Percentiles rank a stretch among this genome's conserved stretches.
These are phyloP conservation scores for Takashimella tepidaria DNA, from an alignment of 1,284 basidiomycete species.

Conservation along the genomic window DNA sequence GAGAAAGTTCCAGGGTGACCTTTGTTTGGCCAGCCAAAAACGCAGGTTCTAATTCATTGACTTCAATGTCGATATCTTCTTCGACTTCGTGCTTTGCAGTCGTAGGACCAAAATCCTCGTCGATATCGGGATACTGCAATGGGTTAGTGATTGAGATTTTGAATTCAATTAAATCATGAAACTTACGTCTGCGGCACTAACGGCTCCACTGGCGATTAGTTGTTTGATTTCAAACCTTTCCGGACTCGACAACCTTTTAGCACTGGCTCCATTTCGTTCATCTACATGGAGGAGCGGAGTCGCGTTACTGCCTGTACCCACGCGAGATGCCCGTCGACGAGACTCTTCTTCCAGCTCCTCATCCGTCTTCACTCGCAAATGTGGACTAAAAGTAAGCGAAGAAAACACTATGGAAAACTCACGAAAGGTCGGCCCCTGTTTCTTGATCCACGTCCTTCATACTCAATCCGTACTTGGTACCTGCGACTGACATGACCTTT, in stretches of 20 bases:
- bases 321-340: conserved; percentile 58
- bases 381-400: conserved; percentile 52
- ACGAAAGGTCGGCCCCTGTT: conserved; percentile 72
- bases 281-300: conserved; percentile 41
- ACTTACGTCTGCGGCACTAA: conserved; percentile 71
- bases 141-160: not conserved
- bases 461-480: conserved; percentile 73
- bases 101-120: conserved; percentile 79
- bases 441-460: conserved; percentile 97
- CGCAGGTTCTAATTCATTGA: conserved; percentile 92
- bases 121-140: conserved; percentile 75
- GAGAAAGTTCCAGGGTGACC: conserved; percentile 88
- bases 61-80: conserved; percentile 94
- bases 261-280: conserved; percentile 64
- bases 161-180: not conserved
- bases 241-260: conserved; percentile 88
- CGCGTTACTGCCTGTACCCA: conserved; percentile 56
- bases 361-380: conserved; percentile 86
- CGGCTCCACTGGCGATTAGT: conserved; percentile 89
- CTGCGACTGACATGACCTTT: conserved; percentile 90
- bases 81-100: conserved; percentile 79
- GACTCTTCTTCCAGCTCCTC: conserved; percentile 80
- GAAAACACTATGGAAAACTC: conserved; percentile 4
- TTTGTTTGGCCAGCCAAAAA: conserved; percentile 97
- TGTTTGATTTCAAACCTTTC: conserved; percentile 99